phyloP scores from a whole-genome alignment of 2,329 filamentous ascomycete genomes.

The Xylariales sp. region DNA sequence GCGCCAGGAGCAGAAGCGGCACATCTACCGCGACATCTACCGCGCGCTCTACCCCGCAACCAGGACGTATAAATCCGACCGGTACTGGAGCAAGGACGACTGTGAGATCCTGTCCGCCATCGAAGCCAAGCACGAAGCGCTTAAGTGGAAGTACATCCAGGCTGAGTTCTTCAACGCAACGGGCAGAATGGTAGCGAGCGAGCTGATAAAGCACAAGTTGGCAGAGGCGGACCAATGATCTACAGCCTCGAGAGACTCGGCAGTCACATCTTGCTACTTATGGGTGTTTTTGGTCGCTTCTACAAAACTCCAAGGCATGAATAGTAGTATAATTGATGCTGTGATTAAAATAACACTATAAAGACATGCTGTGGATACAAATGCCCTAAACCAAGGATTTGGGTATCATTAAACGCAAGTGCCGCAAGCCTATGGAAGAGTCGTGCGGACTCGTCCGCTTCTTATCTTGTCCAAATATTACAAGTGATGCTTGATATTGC shows the following conservation, averaged over 20 bases:
- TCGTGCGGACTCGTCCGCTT: too few species aligned
- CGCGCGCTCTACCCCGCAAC: slow-evolving; percentile 12
- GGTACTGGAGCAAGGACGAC: slow-evolving; percentile 17
- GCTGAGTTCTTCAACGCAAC: slow-evolving; percentile 23
- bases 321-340: neutral
- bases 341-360: slow-evolving; percentile 3
- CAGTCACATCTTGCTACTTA: too few species aligned
- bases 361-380: too few species aligned
- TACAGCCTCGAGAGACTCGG: too few species aligned
- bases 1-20: slow-evolving; percentile 10
- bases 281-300: neutral
- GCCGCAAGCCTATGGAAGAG: slow-evolving; percentile 4
- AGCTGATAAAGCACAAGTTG: slow-evolving; percentile 21
- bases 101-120: slow-evolving; percentile 16
- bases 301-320: neutral
- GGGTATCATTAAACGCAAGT: slow-evolving; percentile 10
- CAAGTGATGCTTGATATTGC: neutral
- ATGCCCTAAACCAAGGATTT: slow-evolving; percentile 3
- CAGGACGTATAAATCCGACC: slow-evolving; percentile 13
- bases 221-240: neutral
- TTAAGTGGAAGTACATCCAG: slow-evolving; percentile 19
- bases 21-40: slow-evolving; percentile 11
- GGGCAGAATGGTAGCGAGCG: slow-evolving; percentile 15
- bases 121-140: slow-evolving; percentile 20
- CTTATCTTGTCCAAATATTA: slow-evolving; percentile 1